Evolutionary conservation across 148 eudicot genomes (phyloP).

Genomic region (Rhododendron mucronatum): DNA sequence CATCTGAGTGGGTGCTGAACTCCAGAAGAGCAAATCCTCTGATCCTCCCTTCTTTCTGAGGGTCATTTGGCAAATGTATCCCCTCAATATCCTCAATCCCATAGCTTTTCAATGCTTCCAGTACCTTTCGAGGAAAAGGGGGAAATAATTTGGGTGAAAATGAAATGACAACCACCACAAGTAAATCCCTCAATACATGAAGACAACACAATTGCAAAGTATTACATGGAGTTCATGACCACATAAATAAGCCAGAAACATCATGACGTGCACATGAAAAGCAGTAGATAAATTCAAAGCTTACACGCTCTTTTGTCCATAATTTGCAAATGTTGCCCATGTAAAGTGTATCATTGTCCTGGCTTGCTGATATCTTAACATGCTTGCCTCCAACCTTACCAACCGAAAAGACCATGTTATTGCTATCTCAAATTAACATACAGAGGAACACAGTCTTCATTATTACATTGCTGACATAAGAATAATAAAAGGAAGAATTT

Average conservation of each 20-base stretch:
- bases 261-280: neutral
- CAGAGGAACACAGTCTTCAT: neutral
- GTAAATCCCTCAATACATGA: neutral
- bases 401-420: conserved; percentile 9
- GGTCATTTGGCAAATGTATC: conserved; percentile 21
- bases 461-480: neutral
- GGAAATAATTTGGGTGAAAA: neutral
- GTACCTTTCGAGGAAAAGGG: conserved; percentile 19
- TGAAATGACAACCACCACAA: neutral
- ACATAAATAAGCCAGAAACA: neutral
- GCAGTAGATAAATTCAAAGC: neutral
- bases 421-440: neutral
- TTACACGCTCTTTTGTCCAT: conserved; percentile 33
- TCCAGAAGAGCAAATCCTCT: conserved; percentile 35
- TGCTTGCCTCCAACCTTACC: conserved; percentile 29
- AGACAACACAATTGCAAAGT: neutral
- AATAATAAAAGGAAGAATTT: neutral
- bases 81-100: conserved; percentile 27
- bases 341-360: conserved; percentile 28
- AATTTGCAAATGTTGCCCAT: conserved; percentile 35
- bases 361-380: conserved; percentile 24
- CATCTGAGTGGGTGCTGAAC: conserved; percentile 32
- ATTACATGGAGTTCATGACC: neutral
- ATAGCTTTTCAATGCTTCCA: conserved; percentile 19
- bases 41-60: conserved; percentile 17